phyloP scores from a whole-genome alignment of 768 basidiomycete species.

The Chalciporus pseudorubinellus region DNA sequence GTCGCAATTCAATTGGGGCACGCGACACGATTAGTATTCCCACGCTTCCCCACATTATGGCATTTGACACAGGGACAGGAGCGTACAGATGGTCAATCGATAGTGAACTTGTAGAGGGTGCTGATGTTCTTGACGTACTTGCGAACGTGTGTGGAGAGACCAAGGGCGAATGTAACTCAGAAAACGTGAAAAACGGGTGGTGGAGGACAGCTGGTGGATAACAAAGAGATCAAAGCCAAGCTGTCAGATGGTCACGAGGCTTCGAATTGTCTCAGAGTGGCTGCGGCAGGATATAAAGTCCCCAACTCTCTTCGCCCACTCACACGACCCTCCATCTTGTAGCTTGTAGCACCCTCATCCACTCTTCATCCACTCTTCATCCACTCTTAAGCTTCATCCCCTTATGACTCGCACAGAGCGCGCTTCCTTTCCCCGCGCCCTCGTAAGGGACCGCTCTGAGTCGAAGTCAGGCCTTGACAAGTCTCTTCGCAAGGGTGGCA shows the following conservation, averaged over 20 bases:
- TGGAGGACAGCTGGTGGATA: neutral
- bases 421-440: conserved; percentile 65
- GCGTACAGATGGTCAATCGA: neutral
- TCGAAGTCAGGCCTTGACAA: conserved; percentile 74
- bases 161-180: neutral
- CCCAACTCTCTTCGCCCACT: neutral
- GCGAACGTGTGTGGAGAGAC: neutral
- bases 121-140: neutral
- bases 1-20: neutral
- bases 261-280: conserved; percentile 8
- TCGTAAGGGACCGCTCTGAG: conserved; percentile 75
- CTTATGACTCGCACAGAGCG: conserved; percentile 82
- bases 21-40: conserved; percentile 17
- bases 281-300: conserved; percentile 21
- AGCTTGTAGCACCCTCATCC: neutral
- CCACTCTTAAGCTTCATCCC: conserved; percentile 5
- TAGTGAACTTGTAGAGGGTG: neutral
- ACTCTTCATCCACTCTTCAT: neutral
- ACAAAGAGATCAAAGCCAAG: neutral
- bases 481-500: conserved; percentile 73
- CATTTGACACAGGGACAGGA: neutral
- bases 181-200: neutral
- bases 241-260: conserved; percentile 8
- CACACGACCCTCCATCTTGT: neutral
- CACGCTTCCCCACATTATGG: conserved; percentile 30